Evolutionary conservation across 345 rosid genomes (phyloP), one percentile per base, ranked within the genome.

Genomic region (Ceriops decandra): DNA sequence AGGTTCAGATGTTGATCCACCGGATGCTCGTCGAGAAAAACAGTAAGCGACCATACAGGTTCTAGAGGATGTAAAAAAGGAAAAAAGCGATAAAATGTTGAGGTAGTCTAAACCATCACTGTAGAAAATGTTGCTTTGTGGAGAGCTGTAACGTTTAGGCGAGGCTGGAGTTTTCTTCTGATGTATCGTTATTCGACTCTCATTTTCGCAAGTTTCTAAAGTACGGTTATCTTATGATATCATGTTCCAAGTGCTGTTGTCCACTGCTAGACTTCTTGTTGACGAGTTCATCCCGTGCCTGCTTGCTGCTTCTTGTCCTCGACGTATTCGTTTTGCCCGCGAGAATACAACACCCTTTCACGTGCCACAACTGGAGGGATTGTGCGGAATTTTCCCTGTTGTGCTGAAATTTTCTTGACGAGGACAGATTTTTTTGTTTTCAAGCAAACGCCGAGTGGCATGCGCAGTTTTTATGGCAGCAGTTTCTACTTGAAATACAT

Each of bases 71-170:
- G 91, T 87, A 85, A 82, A 87, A 31, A 67, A 63, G 2, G 16
- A 82, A 87, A 31, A 67, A 63, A 13, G 16, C 66, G 54, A 68
- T 60, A 20, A 69, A 73, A 69, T 66, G 75, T 66, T 68, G 81
- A 78, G 87, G 75, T 80, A 76, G 81, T 78, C 74, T 74, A 80
- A 68, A 30, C 13, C 68, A 56, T 21, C 75, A 80, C 76, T 76
- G 84, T 83, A 84, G 76, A 86, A 42, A 80, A 74, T 63, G 73
- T 72, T 71, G 83, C 81, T 60, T 57, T 77, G 80, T 74, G 72
- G 85, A 82, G 93, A 82, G 87, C 80, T 80, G 83, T 77, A 56
- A 83, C 81, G 79, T 21, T 77, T 82, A 79, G 85, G 66, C 71
- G 78, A 74, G 84, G 77, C 80, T 71, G 36, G 64, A 62, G 72